A percentile compares a stretch with the other conserved stretches of the same genome.
These are phyloP conservation scores for Hymenoscyphus albidus DNA, from an alignment of 2,329 filamentous ascomycete species.

Conservation along the genomic window DNA sequence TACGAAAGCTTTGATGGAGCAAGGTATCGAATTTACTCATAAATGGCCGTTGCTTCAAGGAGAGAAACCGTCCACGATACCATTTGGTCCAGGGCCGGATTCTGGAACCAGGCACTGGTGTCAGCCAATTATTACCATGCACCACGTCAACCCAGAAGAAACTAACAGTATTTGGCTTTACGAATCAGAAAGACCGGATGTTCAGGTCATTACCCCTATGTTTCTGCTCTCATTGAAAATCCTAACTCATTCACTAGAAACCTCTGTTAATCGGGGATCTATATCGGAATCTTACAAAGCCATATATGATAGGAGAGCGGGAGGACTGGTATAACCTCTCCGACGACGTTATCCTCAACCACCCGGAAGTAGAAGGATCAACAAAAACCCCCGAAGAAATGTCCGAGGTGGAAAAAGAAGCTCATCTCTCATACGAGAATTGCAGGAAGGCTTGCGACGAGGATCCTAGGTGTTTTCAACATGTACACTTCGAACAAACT, in stretches of 20 bases:
- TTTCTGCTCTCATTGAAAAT: conserved; percentile 22
- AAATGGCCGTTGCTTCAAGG: conserved; percentile 52
- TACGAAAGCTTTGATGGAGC: conserved; percentile 44
- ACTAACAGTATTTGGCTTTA: conserved; percentile 49
- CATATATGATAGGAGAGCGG: conserved; percentile 41
- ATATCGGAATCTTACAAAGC: conserved; percentile 45
- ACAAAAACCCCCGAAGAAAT: conserved; percentile 36
- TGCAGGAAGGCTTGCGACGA: conserved; percentile 47
- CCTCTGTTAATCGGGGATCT: conserved; percentile 44
- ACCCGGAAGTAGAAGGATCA: conserved; percentile 9
- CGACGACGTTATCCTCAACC: conserved; percentile 39
- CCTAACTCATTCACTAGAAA: conserved; percentile 33
- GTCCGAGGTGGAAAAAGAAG: conserved; percentile 37
- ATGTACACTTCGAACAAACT: conserved; percentile 25
- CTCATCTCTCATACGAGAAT: conserved; percentile 40
- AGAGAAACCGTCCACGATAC: conserved; percentile 49
- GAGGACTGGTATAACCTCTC: conserved; percentile 50
- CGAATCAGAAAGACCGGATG: conserved; percentile 38
- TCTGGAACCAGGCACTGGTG: conserved; percentile 46
- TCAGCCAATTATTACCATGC: conserved; percentile 52
- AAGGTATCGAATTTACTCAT: conserved; percentile 40
- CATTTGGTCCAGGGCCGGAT: conserved; percentile 34
- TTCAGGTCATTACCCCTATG: conserved; percentile 14
- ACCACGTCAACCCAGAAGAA: conserved; percentile 51
- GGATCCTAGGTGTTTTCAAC: conserved; percentile 35